Percentiles rank a stretch among this genome's conserved stretches.
phyloP scores from a whole-genome alignment of 345 rosid genomes.

The Murraya paniculata region DNA sequence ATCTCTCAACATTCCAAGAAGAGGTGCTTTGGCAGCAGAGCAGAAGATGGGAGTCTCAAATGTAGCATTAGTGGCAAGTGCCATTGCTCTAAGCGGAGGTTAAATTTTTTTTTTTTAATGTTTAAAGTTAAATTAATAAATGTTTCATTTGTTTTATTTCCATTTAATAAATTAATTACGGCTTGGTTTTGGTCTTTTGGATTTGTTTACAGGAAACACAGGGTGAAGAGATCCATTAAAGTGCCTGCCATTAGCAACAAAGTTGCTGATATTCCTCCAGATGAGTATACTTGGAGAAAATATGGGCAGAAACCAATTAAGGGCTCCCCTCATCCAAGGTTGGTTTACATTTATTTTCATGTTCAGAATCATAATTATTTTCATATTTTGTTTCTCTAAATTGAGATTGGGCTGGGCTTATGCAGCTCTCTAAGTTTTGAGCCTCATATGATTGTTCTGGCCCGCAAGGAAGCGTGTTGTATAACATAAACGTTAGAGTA shows the following conservation, averaged over 20 bases:
- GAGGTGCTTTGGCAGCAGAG: slow-evolving; percentile 55
- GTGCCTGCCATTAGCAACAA: slow-evolving; percentile 89
- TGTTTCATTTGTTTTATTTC: neutral
- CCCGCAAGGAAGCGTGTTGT: neutral
- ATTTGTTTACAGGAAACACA: slow-evolving; percentile 46
- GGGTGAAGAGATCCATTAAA: slow-evolving; percentile 65
- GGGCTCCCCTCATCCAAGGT: slow-evolving; percentile 87
- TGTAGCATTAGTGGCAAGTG: slow-evolving; percentile 61
- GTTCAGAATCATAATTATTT: neutral
- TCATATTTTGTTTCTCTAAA: neutral
- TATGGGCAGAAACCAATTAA: slow-evolving; percentile 87
- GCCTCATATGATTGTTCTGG: neutral
- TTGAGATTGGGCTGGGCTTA: neutral
- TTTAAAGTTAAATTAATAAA: neutral
- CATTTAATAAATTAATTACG: neutral
- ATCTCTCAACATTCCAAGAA: slow-evolving; percentile 46
- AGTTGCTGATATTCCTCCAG: slow-evolving; percentile 83
- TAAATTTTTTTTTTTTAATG: neutral
- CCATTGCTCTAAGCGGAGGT: slow-evolving; percentile 83
- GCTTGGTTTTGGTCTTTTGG: neutral
- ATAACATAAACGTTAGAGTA: neutral
- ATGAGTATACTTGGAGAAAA: slow-evolving; percentile 85
- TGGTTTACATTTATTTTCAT: neutral
- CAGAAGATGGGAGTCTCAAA: slow-evolving; percentile 60
- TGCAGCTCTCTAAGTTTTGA: neutral